Conservation (phyloP, 2,329 filamentous ascomycete species). For the Zymoseptoria tritici region DNA sequence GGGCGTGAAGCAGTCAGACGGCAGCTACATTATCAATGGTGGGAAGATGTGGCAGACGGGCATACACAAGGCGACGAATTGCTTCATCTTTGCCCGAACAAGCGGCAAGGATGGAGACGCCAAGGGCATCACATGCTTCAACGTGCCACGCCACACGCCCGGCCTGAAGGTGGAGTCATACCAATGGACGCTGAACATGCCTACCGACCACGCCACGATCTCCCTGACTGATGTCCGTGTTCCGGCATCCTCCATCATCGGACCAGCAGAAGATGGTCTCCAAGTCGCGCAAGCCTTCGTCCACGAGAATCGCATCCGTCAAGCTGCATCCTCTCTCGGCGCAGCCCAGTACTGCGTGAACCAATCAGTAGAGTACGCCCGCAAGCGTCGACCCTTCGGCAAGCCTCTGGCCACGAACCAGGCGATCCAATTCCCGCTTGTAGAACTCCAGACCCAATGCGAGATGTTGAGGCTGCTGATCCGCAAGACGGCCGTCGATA, state of each 20-base stretch:
- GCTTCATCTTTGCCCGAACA: constrained; percentile 55
- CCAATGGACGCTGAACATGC: constrained; percentile 61
- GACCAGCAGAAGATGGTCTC: constrained; percentile 47
- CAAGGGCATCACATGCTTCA: constrained; percentile 54
- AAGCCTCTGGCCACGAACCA: constrained; percentile 53
- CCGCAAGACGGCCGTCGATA: constrained; percentile 53
- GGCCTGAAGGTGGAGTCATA: constrained; percentile 51
- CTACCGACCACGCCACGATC: constrained; percentile 57
- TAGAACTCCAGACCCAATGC: constrained; percentile 54
- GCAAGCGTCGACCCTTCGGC: constrained; percentile 48
- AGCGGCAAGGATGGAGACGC: constrained; percentile 46
- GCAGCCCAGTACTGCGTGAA: constrained; percentile 55
- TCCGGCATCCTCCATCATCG: constrained; percentile 46
- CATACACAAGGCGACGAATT: constrained; percentile 55
- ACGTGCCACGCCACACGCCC: constrained; percentile 47
- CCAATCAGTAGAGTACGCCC: constrained; percentile 50
- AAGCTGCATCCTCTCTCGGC: constrained; percentile 54
- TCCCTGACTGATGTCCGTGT: constrained; percentile 52
- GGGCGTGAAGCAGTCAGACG: constrained; percentile 41
- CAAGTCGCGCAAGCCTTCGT: constrained; percentile 58
- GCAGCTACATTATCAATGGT: constrained; percentile 49
- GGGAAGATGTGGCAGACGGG: constrained; percentile 60
- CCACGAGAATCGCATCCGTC: constrained; percentile 59
- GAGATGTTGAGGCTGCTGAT: constrained; percentile 57
- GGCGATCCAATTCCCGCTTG: constrained; percentile 57